A percentile compares a stretch with the other conserved stretches of the same genome.
phyloP scores from a whole-genome alignment of 1,284 basidiomycete genomes.

The Schizopora paradoxa region DNA sequence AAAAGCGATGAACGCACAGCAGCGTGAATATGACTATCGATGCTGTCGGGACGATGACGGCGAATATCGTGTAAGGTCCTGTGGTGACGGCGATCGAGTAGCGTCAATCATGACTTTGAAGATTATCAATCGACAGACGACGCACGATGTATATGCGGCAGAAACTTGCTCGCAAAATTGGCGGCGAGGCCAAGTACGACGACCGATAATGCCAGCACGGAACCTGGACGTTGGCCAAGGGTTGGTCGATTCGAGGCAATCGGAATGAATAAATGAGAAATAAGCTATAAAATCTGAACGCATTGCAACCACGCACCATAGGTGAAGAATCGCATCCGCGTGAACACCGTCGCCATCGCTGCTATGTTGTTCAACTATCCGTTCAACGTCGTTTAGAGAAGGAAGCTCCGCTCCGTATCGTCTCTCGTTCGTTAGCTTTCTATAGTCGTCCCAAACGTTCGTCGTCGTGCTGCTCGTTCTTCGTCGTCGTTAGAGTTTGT shows the following conservation, averaged over 20 bases:
- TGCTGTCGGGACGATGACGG: conserved; percentile 54
- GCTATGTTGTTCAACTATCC: no score
- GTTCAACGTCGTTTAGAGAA: no score
- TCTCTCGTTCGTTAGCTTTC: not conserved
- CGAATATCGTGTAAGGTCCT: conserved; percentile 68
- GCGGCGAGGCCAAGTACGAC: conserved; percentile 62
- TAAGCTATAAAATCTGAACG: not conserved
- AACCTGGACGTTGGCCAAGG: conserved; percentile 34
- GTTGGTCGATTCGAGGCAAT: no score
- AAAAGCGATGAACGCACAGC: conserved; percentile 35
- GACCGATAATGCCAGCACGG: conserved; percentile 53
- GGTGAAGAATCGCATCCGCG: not conserved
- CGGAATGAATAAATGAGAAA: not conserved
- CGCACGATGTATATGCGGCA: conserved; percentile 59
- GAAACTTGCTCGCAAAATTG: conserved; percentile 60
- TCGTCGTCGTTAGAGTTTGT: no score
- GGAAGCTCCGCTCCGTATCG: no score
- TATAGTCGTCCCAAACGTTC: no score
- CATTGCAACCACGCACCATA: not conserved
- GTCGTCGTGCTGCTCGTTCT: no score
- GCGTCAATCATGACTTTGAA: conserved; percentile 1
- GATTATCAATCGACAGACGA: conserved; percentile 18
- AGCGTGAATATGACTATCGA: conserved; percentile 56
- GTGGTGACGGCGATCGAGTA: conserved; percentile 10
- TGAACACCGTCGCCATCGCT: conserved; percentile 1